Percentiles rank a stretch among this genome's conserved stretches.
These are phyloP conservation scores for Hysterangium stoloniferum DNA, from an alignment of 768 basidiomycete genomes.

Conservation along the genomic window DNA sequence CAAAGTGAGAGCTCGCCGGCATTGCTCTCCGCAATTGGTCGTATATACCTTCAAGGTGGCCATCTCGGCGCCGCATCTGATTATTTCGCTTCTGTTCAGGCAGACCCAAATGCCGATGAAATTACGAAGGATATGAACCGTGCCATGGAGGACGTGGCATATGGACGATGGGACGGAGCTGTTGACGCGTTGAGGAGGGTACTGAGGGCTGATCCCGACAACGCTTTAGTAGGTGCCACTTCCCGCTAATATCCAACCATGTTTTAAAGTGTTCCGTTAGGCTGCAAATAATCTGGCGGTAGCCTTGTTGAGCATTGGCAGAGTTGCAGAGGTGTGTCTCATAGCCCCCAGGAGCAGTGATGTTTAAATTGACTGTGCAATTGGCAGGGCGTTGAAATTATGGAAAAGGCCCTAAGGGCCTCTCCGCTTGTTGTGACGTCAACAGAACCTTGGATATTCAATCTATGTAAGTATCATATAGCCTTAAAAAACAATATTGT, in stretches of 20 bases:
- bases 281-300: conserved; percentile 77
- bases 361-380: no score
- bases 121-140: conserved; percentile 52
- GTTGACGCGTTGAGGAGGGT: conserved; percentile 35
- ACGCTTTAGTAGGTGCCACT: conserved; percentile 43
- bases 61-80: conserved; percentile 49
- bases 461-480: conserved; percentile 57
- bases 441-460: conserved; percentile 80
- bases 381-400: conserved; percentile 61
- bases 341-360: no score
- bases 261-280: conserved; percentile 24
- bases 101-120: conserved; percentile 35
- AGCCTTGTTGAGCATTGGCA: conserved; percentile 60
- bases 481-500: background rate
- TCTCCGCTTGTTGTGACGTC: conserved; percentile 68
- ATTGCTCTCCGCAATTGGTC: conserved; percentile 60
- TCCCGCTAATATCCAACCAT: background rate
- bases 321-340: conserved; percentile 55
- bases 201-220: conserved; percentile 47
- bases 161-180: conserved; percentile 62
- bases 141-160: conserved; percentile 56
- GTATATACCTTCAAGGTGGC: conserved; percentile 70
- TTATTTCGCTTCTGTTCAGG: conserved; percentile 48
- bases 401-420: conserved; percentile 52
- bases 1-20: conserved; percentile 35